These are phyloP conservation scores for Candida dendrica DNA, from an alignment of 805 yeast species.

Conservation along the genomic window DNA sequence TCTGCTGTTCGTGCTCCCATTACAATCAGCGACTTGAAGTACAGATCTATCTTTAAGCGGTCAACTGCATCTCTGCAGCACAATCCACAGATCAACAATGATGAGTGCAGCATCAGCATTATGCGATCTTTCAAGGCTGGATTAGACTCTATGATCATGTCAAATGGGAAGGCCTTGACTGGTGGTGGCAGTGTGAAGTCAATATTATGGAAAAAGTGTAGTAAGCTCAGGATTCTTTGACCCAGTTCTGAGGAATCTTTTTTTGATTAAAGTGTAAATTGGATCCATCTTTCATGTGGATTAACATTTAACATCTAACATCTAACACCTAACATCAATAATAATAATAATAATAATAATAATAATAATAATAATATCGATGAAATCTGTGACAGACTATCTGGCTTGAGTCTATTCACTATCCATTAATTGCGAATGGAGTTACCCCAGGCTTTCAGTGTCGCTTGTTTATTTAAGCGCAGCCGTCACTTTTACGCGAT, in stretches of 20 bases:
- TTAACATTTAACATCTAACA: too few relatives aligned
- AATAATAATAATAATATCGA: too few relatives aligned
- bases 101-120: background rate
- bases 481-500: too few relatives aligned
- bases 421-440: too few relatives aligned
- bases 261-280: too few relatives aligned
- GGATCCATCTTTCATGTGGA: too few relatives aligned
- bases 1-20: background rate
- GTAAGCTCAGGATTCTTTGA: background rate
- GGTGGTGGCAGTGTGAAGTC: background rate
- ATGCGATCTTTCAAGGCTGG: background rate
- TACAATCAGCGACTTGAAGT: background rate
- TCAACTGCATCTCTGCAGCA: background rate
- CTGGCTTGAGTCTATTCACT: too few relatives aligned
- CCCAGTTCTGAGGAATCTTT: background rate
- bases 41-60: background rate
- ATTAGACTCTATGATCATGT: background rate
- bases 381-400: too few relatives aligned
- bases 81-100: background rate
- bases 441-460: too few relatives aligned
- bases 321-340: too few relatives aligned
- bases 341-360: too few relatives aligned
- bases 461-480: too few relatives aligned
- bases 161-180: background rate
- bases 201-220: background rate